Evolutionary conservation across 2,329 filamentous ascomycete genomes (phyloP), one percentile per base, ranked within the genome.

Genomic region (Rachicladosporium sp.): DNA sequence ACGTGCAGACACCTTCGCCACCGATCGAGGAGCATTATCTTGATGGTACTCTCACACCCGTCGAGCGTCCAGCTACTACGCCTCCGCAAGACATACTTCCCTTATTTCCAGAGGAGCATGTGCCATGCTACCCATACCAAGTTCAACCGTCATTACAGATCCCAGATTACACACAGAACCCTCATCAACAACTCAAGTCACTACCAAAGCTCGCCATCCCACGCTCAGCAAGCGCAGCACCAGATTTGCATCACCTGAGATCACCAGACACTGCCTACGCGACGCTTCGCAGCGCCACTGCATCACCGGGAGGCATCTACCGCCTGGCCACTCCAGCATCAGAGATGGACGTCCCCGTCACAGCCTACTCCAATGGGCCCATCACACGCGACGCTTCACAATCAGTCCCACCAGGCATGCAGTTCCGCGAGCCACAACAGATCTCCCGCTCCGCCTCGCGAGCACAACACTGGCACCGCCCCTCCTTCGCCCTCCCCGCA

Each of bases 381-480:
- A 69, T 93, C 27, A 71, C 80, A 33, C 81, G 89, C 37, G 81
- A 91, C 54, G 68, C 71, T 35, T 93, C 86, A 19, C 86, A 94
- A 60, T 95, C 88, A 4, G 89, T 95, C 0, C 89, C 89, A 33
- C 89, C 89, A 5, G 80, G 93, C 63, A 94, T 95, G 87, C 80
- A 77, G 57, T 94, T 82, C 67, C 65, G 66, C 21, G 66, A 71
- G 31, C 68, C 68, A 37, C 56, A 70, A 31, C 48, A 60, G 45
- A 47, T 53, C 29, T 23, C 40, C 15, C 53, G 54, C 23, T 55
- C 55, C 4, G 48, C 53, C 21, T 55, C 53, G 4, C 69, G 72
- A 35, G 57, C 62, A 30, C 53, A 57, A 27, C 48, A 52, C 6
- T 65, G 63, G 49, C 62, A 79, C 38, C 75, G 80, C 2, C 80